Conservation (phyloP, 2,329 filamentous ascomycete genomes). For the Pseudogymnoascus sp. region DNA sequence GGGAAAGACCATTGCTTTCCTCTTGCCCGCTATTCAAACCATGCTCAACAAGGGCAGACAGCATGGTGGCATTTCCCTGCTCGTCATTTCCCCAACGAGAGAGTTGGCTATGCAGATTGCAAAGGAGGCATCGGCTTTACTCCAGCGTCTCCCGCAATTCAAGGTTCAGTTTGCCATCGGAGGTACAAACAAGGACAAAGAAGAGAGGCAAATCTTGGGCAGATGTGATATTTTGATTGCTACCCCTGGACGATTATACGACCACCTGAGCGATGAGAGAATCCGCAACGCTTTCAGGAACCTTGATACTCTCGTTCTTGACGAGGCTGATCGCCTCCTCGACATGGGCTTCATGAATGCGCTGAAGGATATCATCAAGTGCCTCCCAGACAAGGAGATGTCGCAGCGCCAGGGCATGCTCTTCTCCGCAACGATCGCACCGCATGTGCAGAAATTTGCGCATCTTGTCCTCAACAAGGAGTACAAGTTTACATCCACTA, state of each 20-base stretch:
- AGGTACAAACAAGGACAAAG: constrained; percentile 67
- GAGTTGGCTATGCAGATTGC: constrained; percentile 77
- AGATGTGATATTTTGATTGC: constrained; percentile 78
- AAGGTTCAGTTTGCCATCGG: constrained; percentile 76
- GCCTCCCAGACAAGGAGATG: constrained; percentile 53
- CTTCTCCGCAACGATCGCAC: constrained; percentile 88
- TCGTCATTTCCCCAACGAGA: constrained; percentile 71
- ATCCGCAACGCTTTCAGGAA: constrained; percentile 34
- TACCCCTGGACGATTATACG: constrained; percentile 78
- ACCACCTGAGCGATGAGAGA: constrained; percentile 57
- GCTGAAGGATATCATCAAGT: constrained; percentile 49
- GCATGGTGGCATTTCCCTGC: constrained; percentile 53
- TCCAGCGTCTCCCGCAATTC: constrained; percentile 24
- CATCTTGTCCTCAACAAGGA: constrained; percentile 66
- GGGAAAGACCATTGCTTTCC: constrained; percentile 90
- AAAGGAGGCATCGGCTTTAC: constrained; percentile 53
- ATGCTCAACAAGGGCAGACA: constrained; percentile 41
- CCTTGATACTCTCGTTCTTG: constrained; percentile 86
- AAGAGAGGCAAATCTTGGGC: constrained; percentile 58
- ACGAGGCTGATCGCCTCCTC: constrained; percentile 97
- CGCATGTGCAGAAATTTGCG: constrained; percentile 72
- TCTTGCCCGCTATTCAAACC: constrained; percentile 71
- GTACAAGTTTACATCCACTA: constrained; percentile 88
- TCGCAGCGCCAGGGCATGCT: constrained; percentile 81
- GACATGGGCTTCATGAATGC: constrained; percentile 78